Base-by-base conservation (phyloP, 495 filamentous ascomycete species). In the Hyaloscypha variabilis region DNA sequence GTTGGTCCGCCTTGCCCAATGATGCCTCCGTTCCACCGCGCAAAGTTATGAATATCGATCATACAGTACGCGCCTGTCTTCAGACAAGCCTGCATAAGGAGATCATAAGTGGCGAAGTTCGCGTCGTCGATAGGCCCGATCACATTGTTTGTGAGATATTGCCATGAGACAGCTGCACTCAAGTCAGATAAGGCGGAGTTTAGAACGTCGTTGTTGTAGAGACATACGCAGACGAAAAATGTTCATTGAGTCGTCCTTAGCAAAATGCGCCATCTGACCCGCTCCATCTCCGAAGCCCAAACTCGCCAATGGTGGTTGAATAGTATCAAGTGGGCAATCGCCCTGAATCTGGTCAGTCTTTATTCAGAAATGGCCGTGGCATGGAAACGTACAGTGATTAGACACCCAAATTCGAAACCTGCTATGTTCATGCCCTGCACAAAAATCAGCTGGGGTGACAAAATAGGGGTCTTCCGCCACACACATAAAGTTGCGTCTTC, bases 1-100 rank as follows among this genome's bases (percentile, higher is more conserved):
- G 79, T 81, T 6, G 85, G 82, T 6, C 83, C 83, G 24, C 81
- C 81, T 46, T 88, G 85, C 0, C 85, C 85, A 66, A 88, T 82
- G 65, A 88, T 83, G 14, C 69, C 69, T 11, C 83, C 84, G 67
- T 88, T 82, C 80, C 82, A 87, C 55, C 85, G 79, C 0, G 85
- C 85, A 72, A 84, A 86, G 73, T 86, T 87, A 73, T 87, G 84
- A 60, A 82, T 75, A 69, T 88, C 84, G 58, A 90, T 78, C 64
- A 87, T 83, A 72, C 87, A 90, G 51, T 77, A 68, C 6, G 82
- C 83, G 29, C 81, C 84, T 13, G 82, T 81, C 17, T 67, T 73
- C 55, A 89, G 76, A 72, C 87, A 90, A 23, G 82, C 79, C 71
- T 88, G 81, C 52, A 90, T 73, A 28, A 88, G 71, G 34, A 76